A percentile compares a stretch with the other conserved stretches of the same genome.
These are phyloP conservation scores for Kodamaea alishanica DNA, from an alignment of 1,139 yeast genomes.

Conservation along the genomic window DNA sequence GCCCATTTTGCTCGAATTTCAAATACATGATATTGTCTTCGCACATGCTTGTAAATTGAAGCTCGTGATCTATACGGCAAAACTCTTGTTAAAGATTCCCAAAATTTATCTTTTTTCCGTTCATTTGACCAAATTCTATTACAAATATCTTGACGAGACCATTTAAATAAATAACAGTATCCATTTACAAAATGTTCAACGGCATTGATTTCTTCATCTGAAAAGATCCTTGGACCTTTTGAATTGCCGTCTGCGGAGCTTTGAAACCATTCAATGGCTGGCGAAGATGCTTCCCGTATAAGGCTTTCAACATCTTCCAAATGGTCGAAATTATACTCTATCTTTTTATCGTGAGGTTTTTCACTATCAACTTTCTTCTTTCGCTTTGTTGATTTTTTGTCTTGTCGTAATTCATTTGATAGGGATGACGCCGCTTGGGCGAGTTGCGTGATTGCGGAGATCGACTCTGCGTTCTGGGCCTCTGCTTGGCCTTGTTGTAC, in stretches of 20 bases:
- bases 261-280: constrained; percentile 39
- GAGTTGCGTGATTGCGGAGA: constrained; percentile 29
- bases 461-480: constrained; percentile 6
- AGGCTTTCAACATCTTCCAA: constrained; percentile 31
- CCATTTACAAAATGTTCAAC: constrained; percentile 70
- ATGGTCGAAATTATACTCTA: constrained; percentile 25
- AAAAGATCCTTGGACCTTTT: constrained; percentile 47
- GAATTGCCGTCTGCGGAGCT: constrained; percentile 24
- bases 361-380: constrained; percentile 6
- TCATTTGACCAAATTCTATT: constrained; percentile 85
- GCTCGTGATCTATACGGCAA: constrained; percentile 84
- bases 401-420: constrained; percentile 10
- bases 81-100: constrained; percentile 78
- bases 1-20: constrained; percentile 89
- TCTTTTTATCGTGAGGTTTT: constrained; percentile 1
- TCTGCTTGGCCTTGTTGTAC: constrained; percentile 18
- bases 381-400: constrained; percentile 11
- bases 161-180: constrained; percentile 58
- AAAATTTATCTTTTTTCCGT: constrained; percentile 79
- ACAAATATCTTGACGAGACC: constrained; percentile 68
- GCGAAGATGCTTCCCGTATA: constrained; percentile 35
- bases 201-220: constrained; percentile 62
- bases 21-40: constrained; percentile 84
- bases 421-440: constrained; percentile 31
- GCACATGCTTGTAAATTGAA: constrained; percentile 84